phyloP scores from a whole-genome alignment of 495 filamentous ascomycete genomes.

The Patellaria atrata region DNA sequence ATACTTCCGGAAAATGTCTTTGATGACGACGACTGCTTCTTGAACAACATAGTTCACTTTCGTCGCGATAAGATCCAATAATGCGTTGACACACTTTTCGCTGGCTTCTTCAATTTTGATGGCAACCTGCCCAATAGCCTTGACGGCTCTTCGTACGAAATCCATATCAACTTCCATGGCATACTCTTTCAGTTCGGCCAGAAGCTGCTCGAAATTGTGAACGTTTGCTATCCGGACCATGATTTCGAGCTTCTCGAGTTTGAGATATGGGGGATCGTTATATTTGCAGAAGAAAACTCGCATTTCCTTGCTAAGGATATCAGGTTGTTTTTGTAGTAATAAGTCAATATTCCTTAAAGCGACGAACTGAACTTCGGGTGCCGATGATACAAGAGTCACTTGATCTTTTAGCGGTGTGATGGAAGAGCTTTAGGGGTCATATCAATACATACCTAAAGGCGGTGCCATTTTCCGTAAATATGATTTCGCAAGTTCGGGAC shows the following conservation, averaged over 20 bases:
- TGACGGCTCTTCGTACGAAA: constrained; percentile 85
- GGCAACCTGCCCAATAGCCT: constrained; percentile 90
- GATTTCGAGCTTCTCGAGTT: constrained; percentile 93
- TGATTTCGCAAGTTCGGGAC: constrained; percentile 56
- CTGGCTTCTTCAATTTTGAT: constrained; percentile 94
- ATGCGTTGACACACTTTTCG: constrained; percentile 86
- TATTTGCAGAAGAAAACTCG: constrained; percentile 99
- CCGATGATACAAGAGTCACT: constrained; percentile 93
- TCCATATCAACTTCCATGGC: constrained; percentile 98
- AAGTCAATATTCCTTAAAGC: constrained; percentile 92
- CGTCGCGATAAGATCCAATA: constrained; percentile 85
- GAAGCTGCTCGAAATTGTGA: constrained; percentile 85
- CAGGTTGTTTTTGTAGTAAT: constrained; percentile 84
- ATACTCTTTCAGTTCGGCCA: constrained; percentile 92
- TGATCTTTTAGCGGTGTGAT: constrained; percentile 11
- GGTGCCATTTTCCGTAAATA: constrained; percentile 98
- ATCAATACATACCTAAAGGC: constrained; percentile 53
- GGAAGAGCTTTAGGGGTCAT: neutral
- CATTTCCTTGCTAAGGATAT: constrained; percentile 92
- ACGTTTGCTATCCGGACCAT: constrained; percentile 99
- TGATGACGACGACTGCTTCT: constrained; percentile 95
- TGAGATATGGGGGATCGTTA: constrained; percentile 95
- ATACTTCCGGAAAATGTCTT: constrained; percentile 96
- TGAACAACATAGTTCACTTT: constrained; percentile 99
- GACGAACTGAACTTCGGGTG: constrained; percentile 95